Conservation (phyloP, 371 early-diverging fungal genomes). For the Dinochytrium kinnereticum region DNA sequence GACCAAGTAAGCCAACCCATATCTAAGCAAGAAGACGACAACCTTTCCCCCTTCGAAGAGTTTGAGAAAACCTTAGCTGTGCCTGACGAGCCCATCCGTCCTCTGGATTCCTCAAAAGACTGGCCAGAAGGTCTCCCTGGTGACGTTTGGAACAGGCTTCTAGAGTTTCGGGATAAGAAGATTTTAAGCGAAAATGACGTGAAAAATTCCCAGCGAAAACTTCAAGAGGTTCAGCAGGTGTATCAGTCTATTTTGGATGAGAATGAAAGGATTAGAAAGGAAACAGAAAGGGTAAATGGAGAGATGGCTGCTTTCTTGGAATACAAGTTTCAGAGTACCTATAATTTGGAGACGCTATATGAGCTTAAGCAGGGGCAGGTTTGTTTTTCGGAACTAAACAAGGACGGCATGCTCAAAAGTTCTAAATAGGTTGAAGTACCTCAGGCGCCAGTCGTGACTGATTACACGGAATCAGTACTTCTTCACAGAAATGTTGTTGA, state of each 20-base stretch:
- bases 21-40: neutral
- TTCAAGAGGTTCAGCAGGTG: conserved; percentile 47
- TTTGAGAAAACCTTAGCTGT: conserved; percentile 11
- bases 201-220: conserved; percentile 16
- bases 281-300: conserved; percentile 43
- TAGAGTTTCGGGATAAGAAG: conserved; percentile 53
- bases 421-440: conserved; percentile 65
- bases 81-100: conserved; percentile 13
- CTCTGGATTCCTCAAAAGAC: conserved; percentile 42
- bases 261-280: conserved; percentile 45
- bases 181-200: conserved; percentile 51
- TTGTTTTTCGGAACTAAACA: neutral
- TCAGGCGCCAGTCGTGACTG: conserved; percentile 62
- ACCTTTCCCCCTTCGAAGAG: conserved; percentile 17
- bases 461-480: conserved; percentile 58
- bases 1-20: no score
- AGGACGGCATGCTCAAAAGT: no score
- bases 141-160: conserved; percentile 48
- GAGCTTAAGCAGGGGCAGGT: conserved; percentile 64
- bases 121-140: conserved; percentile 48
- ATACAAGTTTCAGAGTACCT: conserved; percentile 49
- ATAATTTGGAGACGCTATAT: conserved; percentile 54
- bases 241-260: conserved; percentile 47
- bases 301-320: conserved; percentile 51
- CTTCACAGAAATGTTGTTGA: conserved; percentile 57